phyloP scores from a whole-genome alignment of 371 early-diverging fungal species.

The Lichtheimia corymbifera region DNA sequence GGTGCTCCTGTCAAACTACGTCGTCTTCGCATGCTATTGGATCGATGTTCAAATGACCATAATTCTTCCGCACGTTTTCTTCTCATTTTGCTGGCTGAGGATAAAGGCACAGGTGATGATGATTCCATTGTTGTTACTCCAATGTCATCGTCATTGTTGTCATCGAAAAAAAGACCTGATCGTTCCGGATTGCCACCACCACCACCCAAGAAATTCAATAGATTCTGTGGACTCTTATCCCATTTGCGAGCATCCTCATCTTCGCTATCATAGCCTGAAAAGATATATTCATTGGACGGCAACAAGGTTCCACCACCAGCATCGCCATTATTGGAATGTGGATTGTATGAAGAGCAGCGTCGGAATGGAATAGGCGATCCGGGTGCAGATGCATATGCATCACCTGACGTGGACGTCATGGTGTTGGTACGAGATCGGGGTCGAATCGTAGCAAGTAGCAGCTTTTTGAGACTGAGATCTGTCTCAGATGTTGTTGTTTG shows the following conservation, averaged over 20 bases:
- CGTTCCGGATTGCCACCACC: slow-evolving; percentile 17
- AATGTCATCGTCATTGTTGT: slow-evolving; percentile 9
- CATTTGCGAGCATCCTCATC: slow-evolving; percentile 50
- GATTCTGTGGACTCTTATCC: slow-evolving; percentile 37
- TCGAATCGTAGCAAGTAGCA: slow-evolving; percentile 29
- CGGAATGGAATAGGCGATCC: slow-evolving; percentile 46
- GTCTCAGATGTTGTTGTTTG: slow-evolving; percentile 9
- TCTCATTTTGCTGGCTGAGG: slow-evolving; percentile 6
- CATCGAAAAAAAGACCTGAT: slow-evolving; percentile 5
- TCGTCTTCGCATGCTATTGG: slow-evolving; percentile 18
- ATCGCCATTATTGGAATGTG: slow-evolving; percentile 18
- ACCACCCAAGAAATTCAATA: slow-evolving; percentile 38
- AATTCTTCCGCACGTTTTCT: slow-evolving; percentile 16
- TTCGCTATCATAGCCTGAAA: slow-evolving; percentile 64
- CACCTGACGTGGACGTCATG: slow-evolving; percentile 33
- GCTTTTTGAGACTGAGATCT: slow-evolving; percentile 31
- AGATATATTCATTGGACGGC: slow-evolving; percentile 54
- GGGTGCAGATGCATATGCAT: slow-evolving; percentile 17
- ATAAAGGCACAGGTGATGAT: neutral
- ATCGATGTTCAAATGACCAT: slow-evolving; percentile 16
- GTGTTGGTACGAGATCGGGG: slow-evolving; percentile 63
- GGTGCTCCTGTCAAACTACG: slow-evolving; percentile 15
- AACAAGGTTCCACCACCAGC: slow-evolving; percentile 25
- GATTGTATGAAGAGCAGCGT: slow-evolving; percentile 29
- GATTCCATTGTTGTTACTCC: neutral